These are phyloP conservation scores for Nakazawaea anatomiae DNA, from an alignment of 805 yeast species.

Conservation along the genomic window DNA sequence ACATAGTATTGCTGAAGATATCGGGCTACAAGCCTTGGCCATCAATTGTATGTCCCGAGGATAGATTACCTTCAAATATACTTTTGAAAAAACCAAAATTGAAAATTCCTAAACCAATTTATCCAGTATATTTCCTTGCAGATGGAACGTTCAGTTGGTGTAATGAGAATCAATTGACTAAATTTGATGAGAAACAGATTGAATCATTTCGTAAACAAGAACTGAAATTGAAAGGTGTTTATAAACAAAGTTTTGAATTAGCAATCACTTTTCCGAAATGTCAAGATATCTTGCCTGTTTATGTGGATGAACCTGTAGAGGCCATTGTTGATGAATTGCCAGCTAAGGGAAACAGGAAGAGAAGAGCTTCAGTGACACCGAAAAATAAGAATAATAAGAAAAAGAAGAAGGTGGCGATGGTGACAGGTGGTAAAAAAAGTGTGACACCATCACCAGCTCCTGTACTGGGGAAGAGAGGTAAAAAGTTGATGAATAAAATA, in stretches of 20 bases:
- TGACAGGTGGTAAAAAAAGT: neutral
- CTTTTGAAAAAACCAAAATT: slow-evolving; percentile 10
- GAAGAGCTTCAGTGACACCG: neutral
- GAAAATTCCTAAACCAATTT: neutral
- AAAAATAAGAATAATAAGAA: neutral
- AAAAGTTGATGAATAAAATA: neutral
- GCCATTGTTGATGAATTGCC: neutral
- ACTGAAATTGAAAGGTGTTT: slow-evolving; percentile 4
- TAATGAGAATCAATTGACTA: slow-evolving; percentile 6
- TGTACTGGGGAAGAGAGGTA: neutral
- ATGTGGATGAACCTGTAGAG: slow-evolving; percentile 28
- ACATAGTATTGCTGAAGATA: slow-evolving; percentile 13
- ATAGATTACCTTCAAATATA: slow-evolving; percentile 8
- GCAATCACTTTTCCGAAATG: slow-evolving; percentile 9
- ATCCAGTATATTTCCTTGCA: slow-evolving; percentile 8
- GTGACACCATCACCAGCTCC: slow-evolving; percentile 1
- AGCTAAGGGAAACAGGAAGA: neutral
- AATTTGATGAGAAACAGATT: neutral
- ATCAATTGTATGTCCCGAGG: slow-evolving; percentile 13
- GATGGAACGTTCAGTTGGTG: slow-evolving; percentile 12
- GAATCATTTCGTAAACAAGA: neutral
- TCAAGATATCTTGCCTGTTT: slow-evolving; percentile 40
- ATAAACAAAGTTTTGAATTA: slow-evolving; percentile 10
- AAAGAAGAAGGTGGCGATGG: neutral
- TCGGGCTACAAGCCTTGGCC: slow-evolving; percentile 16